Evolutionary conservation across 768 basidiomycete genomes (phyloP), one percentile per base, ranked within the genome.

Genomic region (Daedaleopsis sinensis): DNA sequence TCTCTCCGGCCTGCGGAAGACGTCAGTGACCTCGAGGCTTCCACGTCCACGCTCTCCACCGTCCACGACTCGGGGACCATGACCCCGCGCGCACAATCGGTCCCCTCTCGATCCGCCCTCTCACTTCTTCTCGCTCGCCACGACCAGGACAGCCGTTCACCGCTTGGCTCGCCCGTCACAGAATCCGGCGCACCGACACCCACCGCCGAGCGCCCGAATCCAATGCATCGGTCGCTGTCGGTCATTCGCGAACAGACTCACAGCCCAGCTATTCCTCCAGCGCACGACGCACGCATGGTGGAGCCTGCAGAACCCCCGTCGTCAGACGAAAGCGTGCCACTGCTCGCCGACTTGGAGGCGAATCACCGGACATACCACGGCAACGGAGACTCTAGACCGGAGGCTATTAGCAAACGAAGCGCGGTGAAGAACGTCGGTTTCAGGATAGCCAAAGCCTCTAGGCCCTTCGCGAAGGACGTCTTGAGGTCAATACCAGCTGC

Each of bases 401-500:
- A 63, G 19, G 53, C 63, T 11, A 61, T 67, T 2, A 35, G 64
- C 6, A 67, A 69, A 58, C 60, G 66, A 18, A 66, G 59, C 9
- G 39, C 43, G 6, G 43, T 68, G 23, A 60, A 48, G 27, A 37
- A 52, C 18, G 35, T 66, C 8, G 39, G 46, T 18, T 36, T 47
- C 13, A 42, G 51, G 35, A 36, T 58, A 36, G 18, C 59, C 7
- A 57, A 19, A 13, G 19, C 39, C 13, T 42, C 59, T n/a, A 42
- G 60, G 5, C 53, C 57, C 24, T 8, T 59, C 38, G 10, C 61
- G 13, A 46, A 37, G 49, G 55, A 61, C 18, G 79, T 77, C 0
- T 61, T 82, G 5, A 74, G 70, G 52, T 80, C 86, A 0, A 67
- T 96, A n/a, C 95, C 96, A 0, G 91, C 94, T 0, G 93, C 96